Conservation (phyloP, 768 basidiomycete genomes). For the Dendrothele bispora region DNA sequence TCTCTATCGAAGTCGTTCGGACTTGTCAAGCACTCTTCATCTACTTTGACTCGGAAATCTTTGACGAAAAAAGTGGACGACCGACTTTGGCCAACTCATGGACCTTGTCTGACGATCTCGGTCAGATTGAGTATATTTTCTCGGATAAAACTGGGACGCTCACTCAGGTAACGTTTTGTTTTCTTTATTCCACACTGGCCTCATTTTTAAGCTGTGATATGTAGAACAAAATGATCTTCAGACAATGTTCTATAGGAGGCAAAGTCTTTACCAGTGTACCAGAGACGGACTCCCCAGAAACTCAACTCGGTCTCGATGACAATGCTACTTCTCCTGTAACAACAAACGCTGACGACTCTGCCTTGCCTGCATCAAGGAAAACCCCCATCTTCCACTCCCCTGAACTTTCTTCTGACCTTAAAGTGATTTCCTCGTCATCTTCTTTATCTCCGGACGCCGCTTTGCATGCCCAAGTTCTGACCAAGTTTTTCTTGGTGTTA, state of each 20-base stretch:
- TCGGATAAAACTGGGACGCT: constrained; percentile 98
- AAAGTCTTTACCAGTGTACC: constrained; percentile 76
- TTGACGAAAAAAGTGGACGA: constrained; percentile 71
- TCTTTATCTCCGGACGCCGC: constrained; percentile 49
- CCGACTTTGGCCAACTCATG: constrained; percentile 87
- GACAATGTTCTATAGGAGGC: constrained; percentile 88
- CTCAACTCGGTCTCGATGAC: constrained; percentile 4
- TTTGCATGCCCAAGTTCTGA: constrained; percentile 73
- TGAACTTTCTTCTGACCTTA: constrained; percentile 62
- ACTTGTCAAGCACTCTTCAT: constrained; percentile 60
- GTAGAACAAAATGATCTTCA: constrained; percentile 91
- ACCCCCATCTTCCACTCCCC: constrained; percentile 58
- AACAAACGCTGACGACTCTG: too few species aligned
- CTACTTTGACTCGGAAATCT: constrained; percentile 78
- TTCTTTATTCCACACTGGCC: neutral
- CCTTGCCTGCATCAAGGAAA: constrained; percentile 10
- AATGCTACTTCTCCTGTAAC: neutral
- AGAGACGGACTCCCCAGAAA: constrained; percentile 24
- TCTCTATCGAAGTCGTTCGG: constrained; percentile 77
- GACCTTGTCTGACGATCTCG: constrained; percentile 96
- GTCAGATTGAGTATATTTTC: constrained; percentile 98
- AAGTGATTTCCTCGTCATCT: constrained; percentile 52
- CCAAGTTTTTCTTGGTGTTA: constrained; percentile 91
- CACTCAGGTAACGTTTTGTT: constrained; percentile 60
- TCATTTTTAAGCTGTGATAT: constrained; percentile 4